A percentile compares a stretch with the other conserved stretches of the same genome.
Conservation (phyloP, 164 flowering plant species). For the Cinnamomum chago region DNA sequence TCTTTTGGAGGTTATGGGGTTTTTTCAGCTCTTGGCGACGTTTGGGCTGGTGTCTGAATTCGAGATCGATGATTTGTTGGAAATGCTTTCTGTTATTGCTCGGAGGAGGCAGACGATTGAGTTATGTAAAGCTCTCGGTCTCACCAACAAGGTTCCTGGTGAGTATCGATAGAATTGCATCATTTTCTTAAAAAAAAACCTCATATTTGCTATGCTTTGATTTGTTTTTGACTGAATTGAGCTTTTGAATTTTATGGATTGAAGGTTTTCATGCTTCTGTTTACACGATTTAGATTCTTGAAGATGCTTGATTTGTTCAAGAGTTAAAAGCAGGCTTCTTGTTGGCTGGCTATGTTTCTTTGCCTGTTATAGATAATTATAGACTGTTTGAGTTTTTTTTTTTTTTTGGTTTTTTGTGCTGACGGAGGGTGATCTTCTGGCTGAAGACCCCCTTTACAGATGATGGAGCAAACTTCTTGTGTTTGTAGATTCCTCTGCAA, state of each 20-base stretch:
- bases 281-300: too few relatives aligned
- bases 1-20: conserved; percentile 35
- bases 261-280: too few relatives aligned
- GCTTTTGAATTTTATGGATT: too few relatives aligned
- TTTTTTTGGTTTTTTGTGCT: neutral
- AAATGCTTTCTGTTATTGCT: conserved; percentile 26
- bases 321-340: too few relatives aligned
- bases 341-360: too few relatives aligned
- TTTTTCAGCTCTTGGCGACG: conserved; percentile 48
- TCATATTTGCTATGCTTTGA: too few relatives aligned
- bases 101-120: conserved; percentile 32
- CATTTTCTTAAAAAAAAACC: too few relatives aligned
- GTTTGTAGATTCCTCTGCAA: conserved; percentile 12
- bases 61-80: conserved; percentile 36
- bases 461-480: conserved; percentile 8
- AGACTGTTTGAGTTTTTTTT: neutral
- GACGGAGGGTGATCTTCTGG: conserved; percentile 4
- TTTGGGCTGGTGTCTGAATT: conserved; percentile 39
- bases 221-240: too few relatives aligned
- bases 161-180: neutral
- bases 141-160: conserved; percentile 46
- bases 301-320: too few relatives aligned
- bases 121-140: conserved; percentile 38
- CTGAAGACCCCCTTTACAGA: neutral
- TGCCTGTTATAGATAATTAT: neutral